Evolutionary conservation across 768 basidiomycete species (phyloP).

Genomic region (Daedaleopsis nitida): DNA sequence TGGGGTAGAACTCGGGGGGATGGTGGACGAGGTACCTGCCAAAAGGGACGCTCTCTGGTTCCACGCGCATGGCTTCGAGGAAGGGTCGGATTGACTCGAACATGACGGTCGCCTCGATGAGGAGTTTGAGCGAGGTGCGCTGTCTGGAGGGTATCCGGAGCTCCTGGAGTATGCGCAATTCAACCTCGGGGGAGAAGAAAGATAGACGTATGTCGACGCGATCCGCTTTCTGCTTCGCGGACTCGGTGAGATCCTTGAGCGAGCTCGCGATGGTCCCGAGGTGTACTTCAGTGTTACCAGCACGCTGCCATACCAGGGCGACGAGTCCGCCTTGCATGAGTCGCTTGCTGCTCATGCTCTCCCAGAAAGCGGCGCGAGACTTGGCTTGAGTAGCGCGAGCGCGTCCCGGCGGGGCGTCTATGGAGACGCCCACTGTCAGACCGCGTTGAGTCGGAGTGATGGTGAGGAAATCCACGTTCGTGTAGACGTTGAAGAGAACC

Average conservation of each 20-base stretch:
- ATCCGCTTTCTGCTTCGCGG: conserved; percentile 36
- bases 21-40: conserved; percentile 51
- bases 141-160: conserved; percentile 26
- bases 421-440: conserved; percentile 45
- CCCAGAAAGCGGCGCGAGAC: conserved; percentile 60
- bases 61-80: conserved; percentile 57
- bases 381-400: conserved; percentile 43
- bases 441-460: conserved; percentile 52
- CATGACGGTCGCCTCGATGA: conserved; percentile 66
- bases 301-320: conserved; percentile 53
- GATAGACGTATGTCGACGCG: conserved; percentile 49
- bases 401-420: conserved; percentile 58
- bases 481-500: conserved; percentile 65
- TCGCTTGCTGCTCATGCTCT: conserved; percentile 57
- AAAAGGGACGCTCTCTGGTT: conserved; percentile 62
- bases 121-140: conserved; percentile 31
- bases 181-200: conserved; percentile 64
- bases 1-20: conserved; percentile 35
- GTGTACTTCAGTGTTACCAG: conserved; percentile 38
- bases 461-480: conserved; percentile 48
- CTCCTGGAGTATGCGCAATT: conserved; percentile 48
- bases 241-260: conserved; percentile 45
- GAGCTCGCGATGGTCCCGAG: conserved; percentile 55
- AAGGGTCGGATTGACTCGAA: conserved; percentile 71
- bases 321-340: conserved; percentile 65